Evolutionary conservation across 1,139 yeast species (phyloP), one percentile per base, ranked within the genome.

Genomic region (Candida tetrigidarum): DNA sequence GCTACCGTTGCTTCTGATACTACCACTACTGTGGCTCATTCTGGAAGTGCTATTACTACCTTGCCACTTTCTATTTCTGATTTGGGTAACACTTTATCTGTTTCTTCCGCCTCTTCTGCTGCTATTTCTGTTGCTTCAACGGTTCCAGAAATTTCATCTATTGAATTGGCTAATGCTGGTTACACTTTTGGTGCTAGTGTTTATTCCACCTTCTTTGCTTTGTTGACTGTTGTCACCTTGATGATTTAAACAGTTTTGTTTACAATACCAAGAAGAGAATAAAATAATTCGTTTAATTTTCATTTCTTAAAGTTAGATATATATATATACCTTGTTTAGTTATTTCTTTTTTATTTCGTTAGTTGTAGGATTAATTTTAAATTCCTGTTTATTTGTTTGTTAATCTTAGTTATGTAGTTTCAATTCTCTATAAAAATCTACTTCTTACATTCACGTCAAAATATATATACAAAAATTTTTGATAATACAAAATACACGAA

Each of bases 151-250:
- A 15, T 45, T 26, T 22, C 43, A 15, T 29, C 50, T 12, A 11
- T 28, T 20, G 40, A 43, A 25, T 12, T 47, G 22, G 42, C 43
- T 10, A 44, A 48, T 34, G 45, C 47, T n/a, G 41, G 48, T 25
- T 44, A 50, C 36, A 26, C 48, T 12, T 42, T 36, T 12, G 27
- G 47, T 11, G n/a, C 43, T n/a, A 37, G 49, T 20, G 41, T 44
- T 14, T 36, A 45, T 10, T 33, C 54, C n/a, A 36, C 47, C 22
- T 36, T 43, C 14, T 38, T 52, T 28, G 50, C 45, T 19, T 52
- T 49, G 12, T 25, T 53, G 29, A 46, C 45, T 32, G 46, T 50
- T 29, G 35, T 49, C 32, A 55, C 52, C 19, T 29, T 50, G 37
- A 43, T 47, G 40, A 22, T 45, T 32, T 41, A 35, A 25, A 8